These are phyloP conservation scores for Sporisorium iseilematis-ciliati DNA, from an alignment of 1,284 basidiomycete species.

Conservation along the genomic window DNA sequence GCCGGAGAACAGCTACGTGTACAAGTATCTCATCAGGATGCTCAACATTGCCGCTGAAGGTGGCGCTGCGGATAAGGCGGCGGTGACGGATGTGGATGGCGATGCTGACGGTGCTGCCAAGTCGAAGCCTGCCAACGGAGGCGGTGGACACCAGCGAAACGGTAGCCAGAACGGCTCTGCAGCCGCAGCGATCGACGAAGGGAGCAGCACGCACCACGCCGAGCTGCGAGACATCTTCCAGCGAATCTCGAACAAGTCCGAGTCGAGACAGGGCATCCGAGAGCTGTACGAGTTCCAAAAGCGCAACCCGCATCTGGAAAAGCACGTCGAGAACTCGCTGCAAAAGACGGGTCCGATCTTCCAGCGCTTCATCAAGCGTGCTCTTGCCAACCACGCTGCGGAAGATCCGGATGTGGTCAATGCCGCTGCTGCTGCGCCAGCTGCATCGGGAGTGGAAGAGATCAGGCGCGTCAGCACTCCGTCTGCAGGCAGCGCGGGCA, in stretches of 20 bases:
- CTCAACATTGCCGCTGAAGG: constrained; percentile 53
- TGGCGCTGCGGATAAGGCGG: constrained; percentile 30
- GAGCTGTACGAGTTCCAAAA: constrained; percentile 94
- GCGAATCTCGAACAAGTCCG: constrained; percentile 85
- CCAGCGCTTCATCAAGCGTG: constrained; percentile 71
- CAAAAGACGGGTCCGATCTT: constrained; percentile 71
- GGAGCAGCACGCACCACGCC: constrained; percentile 75
- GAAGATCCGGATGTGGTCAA: constrained; percentile 79
- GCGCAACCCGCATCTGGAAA: constrained; percentile 86
- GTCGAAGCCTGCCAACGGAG: constrained; percentile 19
- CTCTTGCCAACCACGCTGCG: constrained; percentile 76
- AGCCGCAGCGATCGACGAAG: constrained; percentile 73
- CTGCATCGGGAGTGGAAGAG: constrained; percentile 7
- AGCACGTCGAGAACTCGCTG: constrained; percentile 76
- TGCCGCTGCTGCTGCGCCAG: neutral
- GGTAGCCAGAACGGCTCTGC: constrained; percentile 71
- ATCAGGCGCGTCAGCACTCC: constrained; percentile 26
- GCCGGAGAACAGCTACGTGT: constrained; percentile 65
- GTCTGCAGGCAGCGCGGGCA: constrained; percentile 9
- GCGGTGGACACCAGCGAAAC: constrained; percentile 73
- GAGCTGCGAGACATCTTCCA: constrained; percentile 86
- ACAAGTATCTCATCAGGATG: constrained; percentile 64
- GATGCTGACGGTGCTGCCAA: constrained; percentile 74
- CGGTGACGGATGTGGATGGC: constrained; percentile 71
- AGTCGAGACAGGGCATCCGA: constrained; percentile 89